phyloP scores from a whole-genome alignment of 345 rosid species.

The Punica granatum region DNA sequence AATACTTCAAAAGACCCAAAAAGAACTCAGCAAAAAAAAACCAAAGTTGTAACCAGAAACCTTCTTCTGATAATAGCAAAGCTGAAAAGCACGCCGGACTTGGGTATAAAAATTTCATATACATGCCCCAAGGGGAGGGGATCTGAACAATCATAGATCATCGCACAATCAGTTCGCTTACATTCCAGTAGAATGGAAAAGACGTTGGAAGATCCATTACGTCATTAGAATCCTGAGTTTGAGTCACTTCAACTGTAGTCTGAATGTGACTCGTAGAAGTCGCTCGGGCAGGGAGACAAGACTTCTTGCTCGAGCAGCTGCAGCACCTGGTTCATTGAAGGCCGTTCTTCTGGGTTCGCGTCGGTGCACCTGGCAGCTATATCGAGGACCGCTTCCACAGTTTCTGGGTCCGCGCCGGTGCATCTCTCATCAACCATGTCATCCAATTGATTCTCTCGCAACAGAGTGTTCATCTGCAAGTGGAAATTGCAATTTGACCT shows the following conservation, averaged over 20 bases:
- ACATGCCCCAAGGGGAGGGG: constrained; percentile 20
- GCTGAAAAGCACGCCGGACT: too few relatives aligned
- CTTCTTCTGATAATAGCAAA: too few relatives aligned
- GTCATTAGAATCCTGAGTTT: background rate
- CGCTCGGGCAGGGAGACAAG: constrained; percentile 84
- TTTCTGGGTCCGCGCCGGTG: constrained; percentile 49
- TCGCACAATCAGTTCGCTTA: background rate
- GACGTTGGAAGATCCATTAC: background rate
- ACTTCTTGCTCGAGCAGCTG: constrained; percentile 93
- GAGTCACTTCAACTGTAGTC: constrained; percentile 38
- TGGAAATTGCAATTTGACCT: background rate
- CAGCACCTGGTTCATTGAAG: constrained; percentile 75
- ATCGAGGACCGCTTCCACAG: constrained; percentile 70
- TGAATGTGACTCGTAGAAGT: constrained; percentile 81
- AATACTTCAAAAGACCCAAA: too few relatives aligned
- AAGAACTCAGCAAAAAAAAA: too few relatives aligned
- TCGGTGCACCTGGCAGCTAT: constrained; percentile 78
- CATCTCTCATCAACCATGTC: constrained; percentile 70
- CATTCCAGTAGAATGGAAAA: background rate
- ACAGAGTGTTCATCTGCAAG: constrained; percentile 71
- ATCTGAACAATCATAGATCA: background rate
- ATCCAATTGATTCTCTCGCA: constrained; percentile 67
- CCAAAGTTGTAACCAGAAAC: too few relatives aligned
- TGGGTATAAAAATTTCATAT: background rate
- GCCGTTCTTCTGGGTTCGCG: constrained; percentile 73